phyloP scores from a whole-genome alignment of 345 rosid genomes.

The Salix exigua region DNA sequence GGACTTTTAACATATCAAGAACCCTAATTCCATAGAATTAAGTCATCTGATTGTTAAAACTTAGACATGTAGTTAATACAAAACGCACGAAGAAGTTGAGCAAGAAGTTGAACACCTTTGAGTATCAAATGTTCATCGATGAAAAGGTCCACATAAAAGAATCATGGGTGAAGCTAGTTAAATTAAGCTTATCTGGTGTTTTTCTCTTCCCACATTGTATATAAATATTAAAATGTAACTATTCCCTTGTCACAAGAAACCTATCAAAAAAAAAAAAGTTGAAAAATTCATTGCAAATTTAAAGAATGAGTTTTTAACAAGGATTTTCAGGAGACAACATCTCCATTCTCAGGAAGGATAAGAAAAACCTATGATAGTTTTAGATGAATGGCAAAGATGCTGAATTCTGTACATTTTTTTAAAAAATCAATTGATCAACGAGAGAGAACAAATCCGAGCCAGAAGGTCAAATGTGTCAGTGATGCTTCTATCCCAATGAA shows the following conservation, averaged over 20 bases:
- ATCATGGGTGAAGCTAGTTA: not conserved
- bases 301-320: not conserved
- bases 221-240: not conserved
- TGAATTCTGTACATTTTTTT: not conserved
- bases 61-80: not conserved
- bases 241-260: not conserved
- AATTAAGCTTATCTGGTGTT: not conserved
- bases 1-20: not conserved
- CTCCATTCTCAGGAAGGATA: not conserved
- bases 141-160: not conserved
- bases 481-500: conserved; percentile 5
- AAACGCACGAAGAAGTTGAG: not conserved
- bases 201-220: not conserved
- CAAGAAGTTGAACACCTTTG: not conserved
- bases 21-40: not conserved
- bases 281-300: not conserved
- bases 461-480: not conserved
- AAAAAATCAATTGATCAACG: not conserved
- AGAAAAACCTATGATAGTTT: not conserved
- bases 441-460: not conserved
- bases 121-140: not conserved
- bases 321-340: not conserved
- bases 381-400: not conserved
- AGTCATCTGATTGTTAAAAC: not conserved
- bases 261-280: not conserved